phyloP scores from a whole-genome alignment of 495 filamentous ascomycete species.

The Chaetomidium leptoderma region DNA sequence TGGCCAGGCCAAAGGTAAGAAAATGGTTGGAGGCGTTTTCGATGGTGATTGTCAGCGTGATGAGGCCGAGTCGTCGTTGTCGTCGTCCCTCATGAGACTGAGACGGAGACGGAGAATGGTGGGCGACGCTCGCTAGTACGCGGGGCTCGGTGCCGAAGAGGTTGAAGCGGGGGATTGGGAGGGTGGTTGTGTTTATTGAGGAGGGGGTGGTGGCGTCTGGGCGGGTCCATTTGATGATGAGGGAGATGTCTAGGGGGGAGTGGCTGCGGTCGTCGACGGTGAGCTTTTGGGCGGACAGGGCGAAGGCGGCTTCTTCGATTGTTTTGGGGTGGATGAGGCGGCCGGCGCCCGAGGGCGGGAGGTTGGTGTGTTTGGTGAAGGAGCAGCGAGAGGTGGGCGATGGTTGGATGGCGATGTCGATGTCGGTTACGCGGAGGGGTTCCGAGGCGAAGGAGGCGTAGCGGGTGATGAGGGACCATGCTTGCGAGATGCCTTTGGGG shows the following conservation, averaged over 20 bases:
- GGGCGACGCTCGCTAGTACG: conserved; percentile 64
- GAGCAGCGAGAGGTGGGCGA: conserved; percentile 44
- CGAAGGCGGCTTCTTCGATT: conserved; percentile 65
- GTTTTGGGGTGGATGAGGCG: conserved; percentile 53
- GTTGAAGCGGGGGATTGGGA: conserved; percentile 72
- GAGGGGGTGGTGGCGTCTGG: background rate
- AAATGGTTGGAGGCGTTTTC: conserved; percentile 95
- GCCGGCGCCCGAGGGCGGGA: conserved; percentile 27
- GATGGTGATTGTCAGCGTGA: conserved; percentile 58
- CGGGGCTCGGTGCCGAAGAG: conserved; percentile 81
- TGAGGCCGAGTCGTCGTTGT: conserved; percentile 26
- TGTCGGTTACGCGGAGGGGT: conserved; percentile 60
- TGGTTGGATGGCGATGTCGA: conserved; percentile 54
- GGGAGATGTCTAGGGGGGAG: conserved; percentile 64
- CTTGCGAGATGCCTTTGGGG: conserved; percentile 65
- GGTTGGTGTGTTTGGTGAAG: conserved; percentile 29
- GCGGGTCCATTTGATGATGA: conserved; percentile 74
- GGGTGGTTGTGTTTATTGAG: conserved; percentile 48
- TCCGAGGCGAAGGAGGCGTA: conserved; percentile 73
- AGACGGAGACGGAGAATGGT: too few species aligned
- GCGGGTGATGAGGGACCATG: conserved; percentile 68
- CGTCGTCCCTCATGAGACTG: too few species aligned
- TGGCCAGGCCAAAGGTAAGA: conserved; percentile 81
- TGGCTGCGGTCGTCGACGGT: conserved; percentile 75
- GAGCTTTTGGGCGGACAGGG: conserved; percentile 64